Conservation (phyloP, 1,139 yeast genomes). For the Pichiaceae sp. region DNA sequence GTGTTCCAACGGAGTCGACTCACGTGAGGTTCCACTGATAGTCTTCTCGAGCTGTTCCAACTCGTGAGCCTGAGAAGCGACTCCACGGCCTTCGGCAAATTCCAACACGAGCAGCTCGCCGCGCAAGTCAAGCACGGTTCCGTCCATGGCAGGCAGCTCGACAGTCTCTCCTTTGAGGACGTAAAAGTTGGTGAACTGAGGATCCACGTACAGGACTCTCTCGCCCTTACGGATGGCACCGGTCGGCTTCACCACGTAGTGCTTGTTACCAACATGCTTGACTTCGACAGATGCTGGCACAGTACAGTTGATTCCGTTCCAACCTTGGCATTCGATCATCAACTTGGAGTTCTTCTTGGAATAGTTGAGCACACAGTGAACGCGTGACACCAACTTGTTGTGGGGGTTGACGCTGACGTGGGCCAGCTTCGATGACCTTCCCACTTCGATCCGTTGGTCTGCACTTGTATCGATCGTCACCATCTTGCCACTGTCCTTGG, state of each 20-base stretch:
- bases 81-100: slow-evolving; percentile 21
- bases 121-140: slow-evolving; percentile 53
- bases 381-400: slow-evolving; percentile 59
- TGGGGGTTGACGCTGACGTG: slow-evolving; percentile 43
- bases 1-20: neutral
- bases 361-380: slow-evolving; percentile 42
- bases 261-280: slow-evolving; percentile 18
- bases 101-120: slow-evolving; percentile 51
- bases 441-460: slow-evolving; percentile 30
- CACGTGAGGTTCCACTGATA: neutral
- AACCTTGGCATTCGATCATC: slow-evolving; percentile 53
- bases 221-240: slow-evolving; percentile 8
- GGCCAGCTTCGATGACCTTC: slow-evolving; percentile 59
- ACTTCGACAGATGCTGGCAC: slow-evolving; percentile 38
- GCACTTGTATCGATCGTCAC: slow-evolving; percentile 10
- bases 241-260: slow-evolving; percentile 22
- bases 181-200: slow-evolving; percentile 45
- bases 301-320: slow-evolving; percentile 59
- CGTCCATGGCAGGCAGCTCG: slow-evolving; percentile 45
- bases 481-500: slow-evolving; percentile 9
- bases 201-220: slow-evolving; percentile 34
- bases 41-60: slow-evolving; percentile 1
- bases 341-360: slow-evolving; percentile 15
- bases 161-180: slow-evolving; percentile 47
- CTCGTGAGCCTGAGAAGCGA: neutral